phyloP scores from a whole-genome alignment of 352 stramenopile genomes.

The Phytopythium sindhum region DNA sequence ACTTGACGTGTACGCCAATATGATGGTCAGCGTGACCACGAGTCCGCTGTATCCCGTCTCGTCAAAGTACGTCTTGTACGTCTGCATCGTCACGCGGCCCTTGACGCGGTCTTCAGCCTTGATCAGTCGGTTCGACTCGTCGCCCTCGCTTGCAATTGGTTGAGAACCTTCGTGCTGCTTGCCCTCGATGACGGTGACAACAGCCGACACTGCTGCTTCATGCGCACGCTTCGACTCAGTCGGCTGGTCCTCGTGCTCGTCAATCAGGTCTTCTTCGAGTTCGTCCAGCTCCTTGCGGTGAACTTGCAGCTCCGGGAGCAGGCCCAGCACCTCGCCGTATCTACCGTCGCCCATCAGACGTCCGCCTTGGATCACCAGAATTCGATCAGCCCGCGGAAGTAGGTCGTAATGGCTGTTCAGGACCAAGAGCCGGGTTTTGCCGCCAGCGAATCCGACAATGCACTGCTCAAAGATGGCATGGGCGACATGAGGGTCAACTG shows the following conservation, averaged over 20 bases:
- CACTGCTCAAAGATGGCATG: conserved; percentile 89
- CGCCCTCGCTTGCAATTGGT: background rate
- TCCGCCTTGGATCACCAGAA: conserved; percentile 65
- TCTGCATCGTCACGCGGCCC: conserved; percentile 8
- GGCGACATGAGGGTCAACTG: conserved; percentile 93
- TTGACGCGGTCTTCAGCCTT: conserved; percentile 26
- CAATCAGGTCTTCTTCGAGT: too few species aligned
- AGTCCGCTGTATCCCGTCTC: conserved; percentile 25
- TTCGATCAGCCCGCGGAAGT: conserved; percentile 38
- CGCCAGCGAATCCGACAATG: conserved; percentile 46
- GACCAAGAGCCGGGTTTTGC: conserved; percentile 84
- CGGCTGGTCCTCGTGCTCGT: background rate
- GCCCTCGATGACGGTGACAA: background rate
- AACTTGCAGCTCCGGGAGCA: conserved; percentile 10
- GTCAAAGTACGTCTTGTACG: conserved; percentile 26
- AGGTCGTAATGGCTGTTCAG: conserved; percentile 91
- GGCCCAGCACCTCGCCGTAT: conserved; percentile 54
- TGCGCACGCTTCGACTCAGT: background rate
- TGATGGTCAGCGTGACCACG: background rate
- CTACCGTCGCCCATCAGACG: conserved; percentile 65
- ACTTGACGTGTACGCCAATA: conserved; percentile 7
- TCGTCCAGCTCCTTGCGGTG: conserved; percentile 1
- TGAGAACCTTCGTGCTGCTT: background rate
- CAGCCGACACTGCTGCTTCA: too few species aligned
- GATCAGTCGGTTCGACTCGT: conserved; percentile 5